Base-by-base conservation (phyloP, 2,329 filamentous ascomycete species). In the Colletotrichum paranaense region DNA sequence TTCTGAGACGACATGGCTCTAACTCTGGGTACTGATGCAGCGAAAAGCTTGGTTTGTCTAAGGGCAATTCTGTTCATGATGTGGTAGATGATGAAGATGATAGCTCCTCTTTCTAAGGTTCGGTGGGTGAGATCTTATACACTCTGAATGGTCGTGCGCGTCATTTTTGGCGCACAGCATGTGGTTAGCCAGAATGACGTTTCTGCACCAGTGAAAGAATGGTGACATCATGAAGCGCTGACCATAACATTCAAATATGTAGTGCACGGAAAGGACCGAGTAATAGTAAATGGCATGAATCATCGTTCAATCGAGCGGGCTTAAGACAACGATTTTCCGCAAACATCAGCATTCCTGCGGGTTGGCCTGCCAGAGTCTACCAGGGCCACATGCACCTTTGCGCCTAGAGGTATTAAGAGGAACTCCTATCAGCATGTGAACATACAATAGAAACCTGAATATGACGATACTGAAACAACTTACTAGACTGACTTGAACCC, bases 191-290 rank as follows among this genome's bases (percentile, higher is more conserved):
- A 16, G 26, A 38, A 72, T 72, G 68, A 72, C 68, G 68, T 65
- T 57, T 19, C 55, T 38, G 56, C 24, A 24, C 49, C 57, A 65
- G 6, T 5, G 28, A 8, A 68, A n/a, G 24, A 30, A 56, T 62
- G 63, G 65, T 72, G 68, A 72, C 68, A 72, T 72, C 68, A 72
- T 72, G 62, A 46, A 28, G 6, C 4, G 9, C 26, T 24, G 46
- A 8, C 49, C 32, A 22, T 9, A 57, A 55, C 9, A 9, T 7
- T 24, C 30, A 9, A 11, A n/a, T 14, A 8, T 11, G 12, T 14
- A 8, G 19, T 19, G 24, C 32, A 32, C 22, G 22, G 16, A 8
- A 46, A 19, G 9, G 14, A 30, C 7, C 14, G 6, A 42, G 5
- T 46, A 11, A 46, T 16, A n/a, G 46, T 7, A 1, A 28, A 1